Percentiles rank a stretch among this genome's conserved stretches.
Evolutionary conservation across 2,329 filamentous ascomycete species (phyloP).

Genomic region (Karstenula rhodostoma): DNA sequence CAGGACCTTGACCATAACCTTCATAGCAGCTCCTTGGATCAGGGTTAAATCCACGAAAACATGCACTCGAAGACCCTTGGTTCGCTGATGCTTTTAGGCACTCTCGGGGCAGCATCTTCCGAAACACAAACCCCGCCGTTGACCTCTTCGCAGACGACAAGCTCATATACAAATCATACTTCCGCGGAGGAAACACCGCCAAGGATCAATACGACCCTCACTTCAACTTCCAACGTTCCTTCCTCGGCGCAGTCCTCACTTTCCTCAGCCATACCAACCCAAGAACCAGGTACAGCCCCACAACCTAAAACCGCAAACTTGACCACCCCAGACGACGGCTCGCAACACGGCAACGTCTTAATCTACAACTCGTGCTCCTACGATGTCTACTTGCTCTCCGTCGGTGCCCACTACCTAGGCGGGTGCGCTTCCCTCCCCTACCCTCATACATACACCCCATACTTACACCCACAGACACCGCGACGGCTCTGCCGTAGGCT

Average conservation of each 20-base stretch:
- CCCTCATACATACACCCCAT: background rate
- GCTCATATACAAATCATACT: too few species aligned
- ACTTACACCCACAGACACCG: background rate
- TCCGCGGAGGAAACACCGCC: too few species aligned
- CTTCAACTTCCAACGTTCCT: background rate
- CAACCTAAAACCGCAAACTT: background rate
- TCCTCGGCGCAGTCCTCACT: background rate
- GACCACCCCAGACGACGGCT: conserved; percentile 5
- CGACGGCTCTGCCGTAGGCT: background rate
- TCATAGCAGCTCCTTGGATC: too few species aligned
- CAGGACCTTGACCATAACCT: too few species aligned
- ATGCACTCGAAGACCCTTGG: too few species aligned
- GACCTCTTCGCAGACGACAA: too few species aligned
- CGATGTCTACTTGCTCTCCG: conserved; percentile 8
- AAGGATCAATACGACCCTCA: background rate
- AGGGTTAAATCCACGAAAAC: too few species aligned
- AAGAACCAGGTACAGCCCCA: background rate
- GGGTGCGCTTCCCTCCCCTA: background rate
- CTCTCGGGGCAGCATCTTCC: too few species aligned
- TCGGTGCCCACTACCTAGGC: conserved; percentile 17
- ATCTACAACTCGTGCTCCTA: conserved; percentile 21
- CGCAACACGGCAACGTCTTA: conserved; percentile 15
- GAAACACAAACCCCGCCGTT: too few species aligned
- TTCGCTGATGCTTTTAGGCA: too few species aligned
- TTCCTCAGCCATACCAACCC: background rate